Base-by-base conservation (phyloP, 2,329 filamentous ascomycete species). In the Trichophyton verrucosum region DNA sequence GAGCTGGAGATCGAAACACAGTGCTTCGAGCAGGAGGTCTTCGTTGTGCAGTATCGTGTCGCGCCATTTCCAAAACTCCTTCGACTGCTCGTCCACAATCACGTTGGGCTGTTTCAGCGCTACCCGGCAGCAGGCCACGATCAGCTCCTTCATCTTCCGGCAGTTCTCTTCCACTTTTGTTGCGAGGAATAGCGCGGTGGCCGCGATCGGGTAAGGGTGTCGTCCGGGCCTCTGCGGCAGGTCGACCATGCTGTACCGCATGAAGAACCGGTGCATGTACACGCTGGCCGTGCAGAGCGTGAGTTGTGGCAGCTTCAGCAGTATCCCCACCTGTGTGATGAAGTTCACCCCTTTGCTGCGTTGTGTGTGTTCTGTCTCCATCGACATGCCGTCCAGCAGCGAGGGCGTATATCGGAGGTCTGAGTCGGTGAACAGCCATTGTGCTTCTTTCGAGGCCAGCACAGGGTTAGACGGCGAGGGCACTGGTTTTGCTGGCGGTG, bases 101-200 rank as follows among this genome's bases (percentile, higher is more conserved):
- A 96, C 82, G 68, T 90, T 88, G 1, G 89, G 81, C 67, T 97
- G 92, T 77, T 99, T 97, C 74, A 96, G 91, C 30, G 92, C 94
- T 20, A 96, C 90, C 66, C 92, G 89, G 63, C 91, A 94, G 68
- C 95, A 94, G 0, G 91, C 89, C 36, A 96, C 87, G 65, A 99
- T 92, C 63, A 99, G 81, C 65, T 96, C 91, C 69, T 90, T 95
- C 67, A 96, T 96, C 75, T 96, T 96, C 57, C 92, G 86, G 70
- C 91, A 95, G 71, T 95, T 96, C 72, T 99, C 94, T 71, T 99
- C 92, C 20, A 95, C 92, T 73, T 99, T 99, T 67, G 95, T 96
- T 7, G 94, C 92, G 8, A 99, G 82, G 68, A 97, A 99, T 1
- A 99, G 80, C 1, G 91, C 84, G 0, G 91, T 96, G 0, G 91